Percentiles rank a stretch among this genome's conserved stretches.
These are phyloP conservation scores for Ustilago cynodontis DNA, from an alignment of 1,284 basidiomycete species.

Conservation along the genomic window DNA sequence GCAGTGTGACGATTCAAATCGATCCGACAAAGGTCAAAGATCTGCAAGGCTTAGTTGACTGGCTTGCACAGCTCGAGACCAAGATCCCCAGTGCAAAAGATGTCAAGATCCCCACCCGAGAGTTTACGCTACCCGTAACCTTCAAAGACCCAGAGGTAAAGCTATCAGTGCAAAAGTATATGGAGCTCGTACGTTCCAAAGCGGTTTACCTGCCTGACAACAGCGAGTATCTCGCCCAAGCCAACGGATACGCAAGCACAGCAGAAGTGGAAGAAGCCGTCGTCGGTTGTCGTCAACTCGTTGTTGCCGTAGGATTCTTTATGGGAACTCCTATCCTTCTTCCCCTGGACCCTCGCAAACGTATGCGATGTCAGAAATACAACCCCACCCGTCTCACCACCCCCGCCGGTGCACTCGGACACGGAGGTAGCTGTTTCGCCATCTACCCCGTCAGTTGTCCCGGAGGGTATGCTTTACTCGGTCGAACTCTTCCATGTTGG, in stretches of 20 bases:
- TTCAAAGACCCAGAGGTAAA: conserved; percentile 76
- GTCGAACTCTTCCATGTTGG: conserved; percentile 74
- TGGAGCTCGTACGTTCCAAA: conserved; percentile 74
- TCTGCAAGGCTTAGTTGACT: conserved; percentile 71
- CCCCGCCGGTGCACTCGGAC: conserved; percentile 75
- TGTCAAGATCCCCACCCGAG: conserved; percentile 64
- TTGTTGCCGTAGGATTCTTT: conserved; percentile 64
- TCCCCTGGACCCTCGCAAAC: conserved; percentile 75
- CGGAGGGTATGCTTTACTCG: conserved; percentile 78
- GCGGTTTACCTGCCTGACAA: conserved; percentile 80
- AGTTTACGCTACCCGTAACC: conserved; percentile 74
- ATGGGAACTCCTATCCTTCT: conserved; percentile 66
- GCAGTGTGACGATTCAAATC: conserved; percentile 73
- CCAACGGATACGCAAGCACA: conserved; percentile 74
- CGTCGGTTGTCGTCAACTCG: conserved; percentile 58
- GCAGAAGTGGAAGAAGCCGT: conserved; percentile 67
- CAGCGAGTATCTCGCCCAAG: conserved; percentile 77
- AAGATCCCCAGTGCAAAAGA: conserved; percentile 72
- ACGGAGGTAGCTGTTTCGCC: conserved; percentile 73
- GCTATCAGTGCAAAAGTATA: conserved; percentile 76
- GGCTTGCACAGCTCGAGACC: conserved; percentile 71
- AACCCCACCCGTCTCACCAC: conserved; percentile 70
- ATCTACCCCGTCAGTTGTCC: conserved; percentile 79
- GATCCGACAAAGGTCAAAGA: conserved; percentile 72
- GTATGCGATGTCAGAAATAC: conserved; percentile 71